Evolutionary conservation across 257 asterid species (phyloP), one percentile per base, ranked within the genome.

Genomic region (Solanum megistacrolobum): DNA sequence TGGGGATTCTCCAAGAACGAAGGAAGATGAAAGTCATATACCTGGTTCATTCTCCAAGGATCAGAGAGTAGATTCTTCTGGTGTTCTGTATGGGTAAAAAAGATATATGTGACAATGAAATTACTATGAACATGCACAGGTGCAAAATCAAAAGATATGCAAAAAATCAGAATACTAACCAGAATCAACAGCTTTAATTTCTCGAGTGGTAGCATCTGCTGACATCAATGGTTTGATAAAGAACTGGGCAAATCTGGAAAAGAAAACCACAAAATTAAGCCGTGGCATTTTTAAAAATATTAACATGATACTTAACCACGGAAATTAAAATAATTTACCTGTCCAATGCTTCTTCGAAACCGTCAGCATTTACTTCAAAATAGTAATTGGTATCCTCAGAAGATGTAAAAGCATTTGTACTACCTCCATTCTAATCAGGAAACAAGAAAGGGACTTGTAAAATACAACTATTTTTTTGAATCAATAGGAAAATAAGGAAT

Each of bases 41-140:
- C 99, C 99, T 97, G 99, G 92, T 90, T 90, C 98, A 97, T 97
- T 92, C 99, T 95, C 99, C 99, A 96, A 89, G 14, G 88, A 94
- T 97, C 99, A 86, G 99, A 91, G 29, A 97, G 94, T 88, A 97
- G 91, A 93, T 97, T 97, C 92, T 94, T 97, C 89, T 96, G 99
- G 91, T 97, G 94, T 92, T 97, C 99, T 97, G 94, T 41, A 55
- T 2, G 58, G 27, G 66, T 41, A 88, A 36, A 89, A 87, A 41
- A 41, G 27, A 46, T 62, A 46, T 9, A 78, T 1, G 88, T 43
- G 55, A 88, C 84, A 38, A 87, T 86, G 89, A 83, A 87, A 90
- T 87, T 25, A 89, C 83, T 73, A 83, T 38, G 82, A 55, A 89
- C 43, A 69, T 21, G 66, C 88, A 86, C 66, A 43, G 83, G 83